Evolutionary conservation across 495 filamentous ascomycete species (phyloP), one percentile per base, ranked within the genome.

Genomic region (Penicillium nucicola): DNA sequence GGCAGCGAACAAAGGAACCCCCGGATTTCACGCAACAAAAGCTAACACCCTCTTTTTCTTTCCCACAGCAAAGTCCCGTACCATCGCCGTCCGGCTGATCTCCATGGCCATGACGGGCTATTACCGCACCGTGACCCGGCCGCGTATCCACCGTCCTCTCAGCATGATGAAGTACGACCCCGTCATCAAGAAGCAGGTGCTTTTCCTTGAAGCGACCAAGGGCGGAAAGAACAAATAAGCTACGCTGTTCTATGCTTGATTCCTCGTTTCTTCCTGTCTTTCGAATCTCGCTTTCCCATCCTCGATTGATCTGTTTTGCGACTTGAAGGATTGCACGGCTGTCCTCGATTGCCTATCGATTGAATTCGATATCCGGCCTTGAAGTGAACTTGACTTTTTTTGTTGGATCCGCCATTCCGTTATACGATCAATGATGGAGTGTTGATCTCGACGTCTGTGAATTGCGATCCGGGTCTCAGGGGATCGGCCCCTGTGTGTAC

Each of bases 151-250:
- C 49, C 76, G 84, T 33, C 93, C 95, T 32, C 80, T 97, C 69
- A 92, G 88, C 73, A 95, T 97, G 91, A 78, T 97, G 56, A 99
- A 99, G 75, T 97, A 99, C 69, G 95, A 99, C 72, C 95, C 95
- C 50, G 88, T 99, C 60, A 88, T 95, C 88, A 89, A 71, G 90
- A 91, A 90, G 75, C 82, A 92, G 74, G 92, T 97, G 36, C 79
- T 97, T 3, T 97, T 97, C 71, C 80, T 96, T 22, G 92, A 97
- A 72, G 84, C 88, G 72, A 95, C 92, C 57, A 84, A 87, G 58
- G 74, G 77, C 48, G 77, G 77, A 51, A 68, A 72, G 58, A 61
- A 61, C 32, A 70, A 67, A 62, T 76, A 61, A 62, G 25, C 28
- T 15, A 8, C 9, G 14, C 28, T 15, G 15, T 3, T 20, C 15